Base-by-base conservation (phyloP, 495 filamentous ascomycete species). In the Aspergillus bertholletiae region DNA sequence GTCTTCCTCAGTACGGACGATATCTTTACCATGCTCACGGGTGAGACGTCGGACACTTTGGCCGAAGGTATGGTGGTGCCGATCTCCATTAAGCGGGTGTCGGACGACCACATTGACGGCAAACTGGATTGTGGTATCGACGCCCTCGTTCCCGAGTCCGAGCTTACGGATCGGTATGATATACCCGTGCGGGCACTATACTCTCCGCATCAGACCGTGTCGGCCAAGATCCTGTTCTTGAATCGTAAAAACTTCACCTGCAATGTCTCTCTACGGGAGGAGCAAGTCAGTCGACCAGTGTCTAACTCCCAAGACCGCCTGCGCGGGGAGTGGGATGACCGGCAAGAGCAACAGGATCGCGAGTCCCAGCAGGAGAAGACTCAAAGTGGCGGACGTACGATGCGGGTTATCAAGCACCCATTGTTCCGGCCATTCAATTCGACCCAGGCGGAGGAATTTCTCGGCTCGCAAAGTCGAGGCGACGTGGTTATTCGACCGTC, bases 11-110 rank as follows among this genome's bases (percentile, higher is more conserved):
- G 74, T 26, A 75, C 83, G 0, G 90, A 96, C 24, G 90, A 96
- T 57, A 87, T 96, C 62, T 98, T 97, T 69, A 92, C 90, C 44
- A 96, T 96, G 90, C 84, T 97, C 41, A 97, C 94, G 0, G 95
- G 94, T 47, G 94, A 98, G 66, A 97, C 88, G 1, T 71, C 78
- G 34, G 90, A 96, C 0, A 88, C 91, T 0, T 74, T 98, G 20
- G 80, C 78, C 23, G 84, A 89, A 61, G 88, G 87, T 51, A 97
- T 97, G 92, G 88, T 96, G 49, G 84, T 97, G 11, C 85, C 94
- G 0, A 89, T 95, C 52, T 88, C 86, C 30, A 86, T 98, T 64
- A 88, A 90, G 52, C 84, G 92, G 23, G 88, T 93, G 54, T 90
- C 90, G 59, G 86, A 90, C 51, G 90, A 96, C 64, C 94, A 95